Evolutionary conservation across 345 rosid genomes (phyloP), one percentile per base, ranked within the genome.

Genomic region (Salix udensis): DNA sequence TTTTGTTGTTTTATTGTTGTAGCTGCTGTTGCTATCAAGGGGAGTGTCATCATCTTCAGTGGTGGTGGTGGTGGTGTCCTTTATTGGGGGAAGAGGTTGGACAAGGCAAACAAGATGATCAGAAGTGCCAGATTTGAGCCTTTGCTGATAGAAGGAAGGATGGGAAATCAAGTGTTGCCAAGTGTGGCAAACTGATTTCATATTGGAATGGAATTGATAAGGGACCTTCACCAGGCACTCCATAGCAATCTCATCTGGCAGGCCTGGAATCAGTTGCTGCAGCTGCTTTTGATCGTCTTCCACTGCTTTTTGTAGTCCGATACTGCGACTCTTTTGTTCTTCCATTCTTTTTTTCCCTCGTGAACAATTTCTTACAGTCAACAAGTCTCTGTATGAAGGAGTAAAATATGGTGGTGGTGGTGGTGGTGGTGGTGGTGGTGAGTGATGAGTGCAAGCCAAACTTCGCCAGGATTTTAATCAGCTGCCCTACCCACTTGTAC

Each of bases 211-310:
- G 65, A 78, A 89, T 26, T 83, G 79, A 19, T 72, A 80, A 12
- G 92, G 90, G 7, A 87, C 92, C 77, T 87, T 85, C 1, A 87
- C 18, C 46, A 89, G 23, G 83, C 92, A 89, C 44, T 87, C 90
- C 23, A 78, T 52, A 16, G 88, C 88, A 68, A 88, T 80, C 30
- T 86, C 90, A 8, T 80, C 83, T 2, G 90, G 90, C 39, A 89
- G 75, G 48, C 90, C 89, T 40, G 90, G 87, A 76, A 89, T 87
- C 66, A 89, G 77, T 67, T 76, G 80, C 16, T 70, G 72, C 44
- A 40, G 44, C 26, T 53, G 50, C 26, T 53, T 30, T 28, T 76
- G 48, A 12, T 65, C 13, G 0, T 48, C 23, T 34, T 74, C 14
- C 14, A 19, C 15, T 66, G 19, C 15, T 36, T 8, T 36, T 36